Conservation (phyloP, 2,329 filamentous ascomycete species). For the Hypoxylon sp. region DNA sequence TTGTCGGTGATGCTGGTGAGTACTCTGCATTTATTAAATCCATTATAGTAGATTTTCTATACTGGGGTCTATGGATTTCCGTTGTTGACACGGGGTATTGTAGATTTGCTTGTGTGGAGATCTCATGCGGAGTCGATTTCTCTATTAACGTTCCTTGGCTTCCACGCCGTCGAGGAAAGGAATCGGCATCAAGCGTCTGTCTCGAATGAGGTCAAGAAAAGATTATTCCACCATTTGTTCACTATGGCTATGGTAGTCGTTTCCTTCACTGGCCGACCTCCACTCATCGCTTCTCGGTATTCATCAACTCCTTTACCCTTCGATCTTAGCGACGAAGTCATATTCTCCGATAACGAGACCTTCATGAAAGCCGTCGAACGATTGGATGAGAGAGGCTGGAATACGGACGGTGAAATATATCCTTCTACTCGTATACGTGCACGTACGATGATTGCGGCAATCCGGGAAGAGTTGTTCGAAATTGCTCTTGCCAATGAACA, state of each 20-base stretch:
- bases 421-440: constrained; percentile 54
- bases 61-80: neutral
- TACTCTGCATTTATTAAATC: neutral
- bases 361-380: constrained; percentile 48
- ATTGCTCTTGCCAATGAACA: constrained; percentile 64
- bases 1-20: constrained; percentile 51
- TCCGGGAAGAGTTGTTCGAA: constrained; percentile 73
- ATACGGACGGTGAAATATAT: constrained; percentile 52
- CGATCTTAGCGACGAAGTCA: constrained; percentile 57
- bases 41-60: neutral
- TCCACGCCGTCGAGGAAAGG: constrained; percentile 59
- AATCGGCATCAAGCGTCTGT: constrained; percentile 45
- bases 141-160: constrained; percentile 64
- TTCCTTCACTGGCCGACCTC: constrained; percentile 61
- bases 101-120: constrained; percentile 51
- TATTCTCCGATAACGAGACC: constrained; percentile 53
- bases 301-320: constrained; percentile 59
- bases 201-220: constrained; percentile 50
- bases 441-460: constrained; percentile 59
- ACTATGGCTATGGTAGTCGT: constrained; percentile 57
- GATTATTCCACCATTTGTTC: constrained; percentile 55
- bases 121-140: constrained; percentile 49
- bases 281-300: constrained; percentile 56
- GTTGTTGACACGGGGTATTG: constrained; percentile 13
- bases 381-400: constrained; percentile 59